Percentiles rank a stretch among this genome's conserved stretches.
These are phyloP conservation scores for Coleophoma cylindrospora DNA, from an alignment of 2,329 filamentous ascomycete genomes.

Conservation along the genomic window DNA sequence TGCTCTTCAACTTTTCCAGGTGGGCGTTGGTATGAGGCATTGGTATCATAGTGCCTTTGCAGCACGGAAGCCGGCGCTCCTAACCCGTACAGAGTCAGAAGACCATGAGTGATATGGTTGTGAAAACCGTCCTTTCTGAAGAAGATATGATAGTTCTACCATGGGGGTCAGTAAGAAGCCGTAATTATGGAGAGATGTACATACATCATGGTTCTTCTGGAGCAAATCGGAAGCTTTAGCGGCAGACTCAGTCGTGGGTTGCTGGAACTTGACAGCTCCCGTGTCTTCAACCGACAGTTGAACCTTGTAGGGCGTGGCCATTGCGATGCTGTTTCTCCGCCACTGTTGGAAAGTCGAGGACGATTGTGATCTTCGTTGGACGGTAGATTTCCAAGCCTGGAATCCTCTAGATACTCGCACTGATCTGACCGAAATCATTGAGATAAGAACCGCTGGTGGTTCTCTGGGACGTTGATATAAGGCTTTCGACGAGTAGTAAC, in stretches of 20 bases:
- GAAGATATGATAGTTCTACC: conserved; percentile 69
- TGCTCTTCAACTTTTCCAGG: conserved; percentile 39
- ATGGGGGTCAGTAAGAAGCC: background rate
- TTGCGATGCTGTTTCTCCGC: conserved; percentile 9
- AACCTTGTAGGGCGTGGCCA: conserved; percentile 34
- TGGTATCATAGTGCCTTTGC: conserved; percentile 58
- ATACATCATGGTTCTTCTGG: conserved; percentile 66
- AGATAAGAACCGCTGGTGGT: too few relatives aligned
- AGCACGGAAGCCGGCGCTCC: conserved; percentile 58
- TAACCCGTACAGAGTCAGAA: conserved; percentile 73
- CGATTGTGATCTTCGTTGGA: conserved; percentile 1
- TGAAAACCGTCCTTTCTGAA: conserved; percentile 75
- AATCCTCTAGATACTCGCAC: too few relatives aligned
- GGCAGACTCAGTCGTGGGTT: conserved; percentile 54
- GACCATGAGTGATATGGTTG: conserved; percentile 77
- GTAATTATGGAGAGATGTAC: conserved; percentile 1
- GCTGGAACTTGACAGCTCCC: conserved; percentile 41
- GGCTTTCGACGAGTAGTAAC: too few relatives aligned
- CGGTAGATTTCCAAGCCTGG: too few relatives aligned
- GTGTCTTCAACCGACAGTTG: conserved; percentile 42
- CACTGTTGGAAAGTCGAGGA: conserved; percentile 10
- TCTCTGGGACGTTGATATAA: too few relatives aligned
- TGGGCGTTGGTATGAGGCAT: conserved; percentile 62
- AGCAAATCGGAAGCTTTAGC: conserved; percentile 61
- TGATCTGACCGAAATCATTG: too few relatives aligned